Conservation (phyloP, 768 basidiomycete genomes). For the Stropharia rugosoannulata region DNA sequence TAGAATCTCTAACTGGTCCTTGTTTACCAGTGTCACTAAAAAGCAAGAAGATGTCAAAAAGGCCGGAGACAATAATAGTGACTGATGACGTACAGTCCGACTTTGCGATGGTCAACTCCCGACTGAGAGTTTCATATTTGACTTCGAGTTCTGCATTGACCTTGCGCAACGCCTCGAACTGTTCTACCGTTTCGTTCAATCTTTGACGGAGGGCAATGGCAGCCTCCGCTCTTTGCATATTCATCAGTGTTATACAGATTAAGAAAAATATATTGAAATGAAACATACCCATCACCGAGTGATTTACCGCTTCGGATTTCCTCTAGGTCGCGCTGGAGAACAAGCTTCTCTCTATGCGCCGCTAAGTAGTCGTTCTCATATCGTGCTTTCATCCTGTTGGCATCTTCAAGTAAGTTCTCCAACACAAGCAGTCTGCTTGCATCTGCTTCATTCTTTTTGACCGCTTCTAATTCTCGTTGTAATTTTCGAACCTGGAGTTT, state of each 20-base stretch:
- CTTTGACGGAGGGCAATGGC: slow-evolving; percentile 87
- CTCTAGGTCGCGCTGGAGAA: slow-evolving; percentile 79
- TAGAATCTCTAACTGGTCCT: slow-evolving; percentile 91
- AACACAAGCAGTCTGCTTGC: slow-evolving; percentile 78
- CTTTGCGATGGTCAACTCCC: slow-evolving; percentile 79
- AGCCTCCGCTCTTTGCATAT: slow-evolving; percentile 64
- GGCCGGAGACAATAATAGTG: background rate
- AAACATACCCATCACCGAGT: slow-evolving; percentile 71
- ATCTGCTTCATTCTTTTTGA: slow-evolving; percentile 74
- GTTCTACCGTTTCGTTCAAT: slow-evolving; percentile 83
- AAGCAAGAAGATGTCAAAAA: slow-evolving; percentile 6
- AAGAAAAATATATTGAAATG: background rate
- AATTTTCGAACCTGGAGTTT: slow-evolving; percentile 85
- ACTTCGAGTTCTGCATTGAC: slow-evolving; percentile 73
- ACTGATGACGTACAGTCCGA: slow-evolving; percentile 66
- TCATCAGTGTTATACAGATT: background rate
- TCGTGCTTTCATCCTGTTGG: slow-evolving; percentile 84
- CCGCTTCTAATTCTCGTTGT: slow-evolving; percentile 75
- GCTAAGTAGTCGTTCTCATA: slow-evolving; percentile 88
- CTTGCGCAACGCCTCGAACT: slow-evolving; percentile 70
- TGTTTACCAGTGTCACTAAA: slow-evolving; percentile 86
- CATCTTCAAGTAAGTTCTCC: slow-evolving; percentile 89
- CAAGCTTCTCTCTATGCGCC: slow-evolving; percentile 79
- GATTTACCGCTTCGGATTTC: slow-evolving; percentile 88
- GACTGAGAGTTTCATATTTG: slow-evolving; percentile 55